Conservation (phyloP, 805 yeast species). For the Saturnispora besseyi region DNA sequence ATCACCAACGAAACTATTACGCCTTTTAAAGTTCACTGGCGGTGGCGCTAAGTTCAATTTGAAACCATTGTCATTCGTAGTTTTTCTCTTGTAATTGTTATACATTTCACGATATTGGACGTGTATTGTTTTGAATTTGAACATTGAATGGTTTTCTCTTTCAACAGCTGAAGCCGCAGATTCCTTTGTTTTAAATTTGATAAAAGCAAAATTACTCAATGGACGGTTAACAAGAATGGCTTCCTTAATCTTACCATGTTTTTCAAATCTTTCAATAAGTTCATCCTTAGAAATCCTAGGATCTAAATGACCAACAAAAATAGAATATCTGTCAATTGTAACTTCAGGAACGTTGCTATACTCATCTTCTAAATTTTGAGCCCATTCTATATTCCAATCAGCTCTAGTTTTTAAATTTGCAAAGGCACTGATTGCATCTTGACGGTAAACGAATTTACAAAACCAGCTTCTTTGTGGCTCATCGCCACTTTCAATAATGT, state of each 20-base stretch:
- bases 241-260: constrained; percentile 57
- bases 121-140: constrained; percentile 67
- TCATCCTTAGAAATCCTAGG: constrained; percentile 45
- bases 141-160: constrained; percentile 71
- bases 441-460: constrained; percentile 68
- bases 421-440: constrained; percentile 81
- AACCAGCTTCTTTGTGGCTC: constrained; percentile 43
- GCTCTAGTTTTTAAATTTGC: constrained; percentile 52
- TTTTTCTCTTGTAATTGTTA: constrained; percentile 27
- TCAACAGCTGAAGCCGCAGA: constrained; percentile 86
- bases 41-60: constrained; percentile 59
- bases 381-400: constrained; percentile 70
- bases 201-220: constrained; percentile 59
- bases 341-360: constrained; percentile 29
- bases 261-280: constrained; percentile 48
- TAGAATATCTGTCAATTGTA: constrained; percentile 57
- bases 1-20: constrained; percentile 19
- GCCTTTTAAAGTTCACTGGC: constrained; percentile 55
- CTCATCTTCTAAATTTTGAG: constrained; percentile 62
- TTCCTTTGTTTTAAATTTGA: constrained; percentile 51
- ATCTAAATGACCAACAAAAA: constrained; percentile 73
- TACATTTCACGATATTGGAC: constrained; percentile 72
- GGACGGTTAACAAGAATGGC: constrained; percentile 47
- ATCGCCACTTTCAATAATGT: constrained; percentile 12
- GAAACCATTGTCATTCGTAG: constrained; percentile 20